Evolutionary conservation across 768 basidiomycete species (phyloP).

Genomic region (Naganishia friedmannii): DNA sequence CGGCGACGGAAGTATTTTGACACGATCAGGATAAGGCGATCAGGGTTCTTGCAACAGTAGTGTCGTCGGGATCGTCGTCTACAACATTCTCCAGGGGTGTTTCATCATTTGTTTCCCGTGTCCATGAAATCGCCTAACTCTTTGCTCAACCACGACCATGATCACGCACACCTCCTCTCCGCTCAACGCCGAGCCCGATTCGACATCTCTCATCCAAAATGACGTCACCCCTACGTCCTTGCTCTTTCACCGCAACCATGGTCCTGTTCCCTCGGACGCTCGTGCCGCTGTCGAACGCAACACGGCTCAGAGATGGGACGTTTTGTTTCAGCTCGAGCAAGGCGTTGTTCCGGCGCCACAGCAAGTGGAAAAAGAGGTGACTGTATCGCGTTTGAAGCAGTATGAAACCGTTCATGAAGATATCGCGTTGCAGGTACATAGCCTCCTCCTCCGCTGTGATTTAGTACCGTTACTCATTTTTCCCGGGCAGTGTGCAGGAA

Average conservation of each 20-base stretch:
- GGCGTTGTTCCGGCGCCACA: conserved; percentile 17
- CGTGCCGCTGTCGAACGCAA: not conserved
- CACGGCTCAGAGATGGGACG: conserved; percentile 9
- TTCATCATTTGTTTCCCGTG: not conserved
- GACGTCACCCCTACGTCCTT: conserved; percentile 63
- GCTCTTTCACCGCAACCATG: conserved; percentile 72
- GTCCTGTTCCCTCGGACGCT: conserved; percentile 43
- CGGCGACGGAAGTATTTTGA: conserved; percentile 1
- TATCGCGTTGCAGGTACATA: conserved; percentile 22
- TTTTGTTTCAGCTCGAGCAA: conserved; percentile 13
- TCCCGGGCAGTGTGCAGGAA: conserved; percentile 51
- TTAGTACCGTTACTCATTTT: conserved; percentile 58
- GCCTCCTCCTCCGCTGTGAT: not conserved
- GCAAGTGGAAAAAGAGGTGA: conserved; percentile 43
- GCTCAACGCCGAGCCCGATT: conserved; percentile 69
- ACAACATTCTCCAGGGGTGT: not conserved
- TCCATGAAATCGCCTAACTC: not conserved
- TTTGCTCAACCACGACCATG: not conserved
- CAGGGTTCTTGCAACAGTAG: not conserved
- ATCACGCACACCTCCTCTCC: conserved; percentile 53
- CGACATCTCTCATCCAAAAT: conserved; percentile 61
- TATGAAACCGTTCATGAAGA: conserved; percentile 29
- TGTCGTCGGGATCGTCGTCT: not conserved
- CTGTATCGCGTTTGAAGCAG: conserved; percentile 38
- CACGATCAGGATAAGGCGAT: not conserved